Percentiles rank a stretch among this genome's conserved stretches.
Conservation (phyloP, 306 rosid species). For the Quercus bicolor region DNA sequence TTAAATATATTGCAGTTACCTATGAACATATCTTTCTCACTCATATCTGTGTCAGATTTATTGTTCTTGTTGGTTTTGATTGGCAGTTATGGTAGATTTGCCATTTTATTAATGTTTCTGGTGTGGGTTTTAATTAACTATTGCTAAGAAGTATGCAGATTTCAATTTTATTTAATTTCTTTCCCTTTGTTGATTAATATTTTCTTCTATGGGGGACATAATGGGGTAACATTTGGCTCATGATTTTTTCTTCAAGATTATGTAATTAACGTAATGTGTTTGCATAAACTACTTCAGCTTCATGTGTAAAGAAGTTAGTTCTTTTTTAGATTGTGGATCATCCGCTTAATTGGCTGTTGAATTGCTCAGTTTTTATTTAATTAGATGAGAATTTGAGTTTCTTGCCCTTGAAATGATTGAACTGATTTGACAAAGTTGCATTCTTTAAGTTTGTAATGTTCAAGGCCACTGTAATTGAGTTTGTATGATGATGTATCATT, state of each 20-base stretch:
- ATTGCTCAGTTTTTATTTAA: neutral
- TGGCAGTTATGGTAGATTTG: slow-evolving; percentile 5
- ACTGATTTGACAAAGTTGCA: neutral
- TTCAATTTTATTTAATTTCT: neutral
- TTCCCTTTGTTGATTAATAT: neutral
- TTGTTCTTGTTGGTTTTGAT: slow-evolving; percentile 1
- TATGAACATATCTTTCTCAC: neutral
- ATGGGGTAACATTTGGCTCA: neutral
- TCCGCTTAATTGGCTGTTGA: neutral
- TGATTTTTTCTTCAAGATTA: slow-evolving; percentile 5
- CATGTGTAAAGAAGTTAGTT: neutral
- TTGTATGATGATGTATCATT: neutral
- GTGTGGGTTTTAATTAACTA: slow-evolving; percentile 13
- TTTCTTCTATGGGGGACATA: neutral
- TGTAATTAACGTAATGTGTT: neutral
- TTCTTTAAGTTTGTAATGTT: neutral
- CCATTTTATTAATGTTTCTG: slow-evolving; percentile 13
- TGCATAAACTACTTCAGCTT: neutral
- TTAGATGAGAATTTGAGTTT: neutral
- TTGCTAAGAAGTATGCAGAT: neutral
- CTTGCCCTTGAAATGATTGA: neutral
- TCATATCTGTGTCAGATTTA: slow-evolving; percentile 19
- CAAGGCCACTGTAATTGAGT: neutral
- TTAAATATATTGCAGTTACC: neutral
- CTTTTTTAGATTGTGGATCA: neutral